Base-by-base conservation (phyloP, 1,284 basidiomycete species). In the Pholiota adiposa region DNA sequence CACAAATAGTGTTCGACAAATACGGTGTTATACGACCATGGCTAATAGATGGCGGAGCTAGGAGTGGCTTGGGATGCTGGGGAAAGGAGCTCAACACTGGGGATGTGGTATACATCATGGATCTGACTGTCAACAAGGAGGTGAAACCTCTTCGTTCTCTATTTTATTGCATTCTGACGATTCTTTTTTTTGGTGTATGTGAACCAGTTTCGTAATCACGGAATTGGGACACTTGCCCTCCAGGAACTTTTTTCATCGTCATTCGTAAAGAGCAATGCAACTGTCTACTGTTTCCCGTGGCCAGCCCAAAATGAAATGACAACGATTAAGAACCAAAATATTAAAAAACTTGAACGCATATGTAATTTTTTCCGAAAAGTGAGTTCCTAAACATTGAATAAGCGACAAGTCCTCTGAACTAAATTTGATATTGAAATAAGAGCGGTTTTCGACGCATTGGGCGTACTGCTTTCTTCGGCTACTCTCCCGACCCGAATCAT, bases 1-100 rank as follows among this genome's bases (percentile, higher is more conserved):
- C 70, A n/a, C n/a, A n/a, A n/a, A n/a, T n/a, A n/a, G n/a, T 75
- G 1, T 75, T 74, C 41, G 70, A 74, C 59, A 67, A 70, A 43
- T 44, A 68, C 49, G 67, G 67, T 2, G 40, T 61, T 9, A 34
- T 73, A 2, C 66, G 60, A 16, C 59, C 69, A 1, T 69, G 68
- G 49, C 48, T 73, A 6, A 54, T 70, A 4, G 69, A 72, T 7
- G 61, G 69, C 7, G 67, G 68, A 16, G 49, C 54, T 34, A 69
- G 70, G 48, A 73, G 69, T 40, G 75, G 75, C 0, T 69, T 71
- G 0, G 72, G 74, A 4, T 72, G 69, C 25, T 76, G 73, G 73
- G 72, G 72, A 2, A 52, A 41, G 2, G 72, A 76, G 51, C 54
- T 75, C 51, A 66, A 74, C 54, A 9, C 56, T 1, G 73, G 72